A percentile compares a stretch with the other conserved stretches of the same genome.
Conservation (phyloP, 78 protist genomes). For the Carpediemonas membranifera region DNA sequence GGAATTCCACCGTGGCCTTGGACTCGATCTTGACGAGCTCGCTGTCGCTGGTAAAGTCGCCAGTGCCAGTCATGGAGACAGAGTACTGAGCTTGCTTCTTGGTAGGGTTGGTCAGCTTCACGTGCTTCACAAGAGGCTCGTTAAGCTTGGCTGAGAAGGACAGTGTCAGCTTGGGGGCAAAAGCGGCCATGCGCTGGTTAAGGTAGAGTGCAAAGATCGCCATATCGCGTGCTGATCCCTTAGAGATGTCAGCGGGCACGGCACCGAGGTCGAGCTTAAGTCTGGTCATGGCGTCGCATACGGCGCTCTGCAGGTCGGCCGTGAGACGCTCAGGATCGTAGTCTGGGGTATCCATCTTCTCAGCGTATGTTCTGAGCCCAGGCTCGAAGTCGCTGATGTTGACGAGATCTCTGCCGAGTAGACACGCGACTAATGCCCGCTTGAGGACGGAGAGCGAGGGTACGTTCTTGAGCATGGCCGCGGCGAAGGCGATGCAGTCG, state of each 20-base stretch:
- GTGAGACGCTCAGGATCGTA: too few species aligned
- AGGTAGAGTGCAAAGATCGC: constrained; percentile 26
- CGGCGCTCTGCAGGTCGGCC: too few species aligned
- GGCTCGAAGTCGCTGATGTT: too few species aligned
- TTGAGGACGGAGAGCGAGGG: too few species aligned
- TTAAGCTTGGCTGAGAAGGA: constrained; percentile 24
- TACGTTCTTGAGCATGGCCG: too few species aligned
- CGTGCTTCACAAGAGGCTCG: constrained; percentile 13
- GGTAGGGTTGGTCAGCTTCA: constrained; percentile 48
- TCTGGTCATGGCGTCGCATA: constrained; percentile 11
- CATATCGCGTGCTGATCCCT: constrained; percentile 3
- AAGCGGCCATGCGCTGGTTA: constrained; percentile 31
- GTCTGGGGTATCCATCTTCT: too few species aligned
- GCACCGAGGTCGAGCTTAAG: constrained; percentile 6
- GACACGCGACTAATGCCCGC: too few species aligned
- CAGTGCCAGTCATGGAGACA: constrained; percentile 18
- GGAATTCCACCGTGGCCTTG: not conserved
- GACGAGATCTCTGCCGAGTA: too few species aligned
- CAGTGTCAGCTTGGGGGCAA: constrained; percentile 38
- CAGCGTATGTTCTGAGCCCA: too few species aligned
- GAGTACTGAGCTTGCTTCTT: constrained; percentile 16
- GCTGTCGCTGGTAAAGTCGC: constrained; percentile 1
- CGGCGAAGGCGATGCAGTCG: too few species aligned
- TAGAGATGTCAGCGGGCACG: constrained; percentile 2
- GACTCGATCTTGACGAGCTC: constrained; percentile 7